phyloP scores from a whole-genome alignment of 2,329 filamentous ascomycete genomes.

The Zymoseptoria pseudotritici region DNA sequence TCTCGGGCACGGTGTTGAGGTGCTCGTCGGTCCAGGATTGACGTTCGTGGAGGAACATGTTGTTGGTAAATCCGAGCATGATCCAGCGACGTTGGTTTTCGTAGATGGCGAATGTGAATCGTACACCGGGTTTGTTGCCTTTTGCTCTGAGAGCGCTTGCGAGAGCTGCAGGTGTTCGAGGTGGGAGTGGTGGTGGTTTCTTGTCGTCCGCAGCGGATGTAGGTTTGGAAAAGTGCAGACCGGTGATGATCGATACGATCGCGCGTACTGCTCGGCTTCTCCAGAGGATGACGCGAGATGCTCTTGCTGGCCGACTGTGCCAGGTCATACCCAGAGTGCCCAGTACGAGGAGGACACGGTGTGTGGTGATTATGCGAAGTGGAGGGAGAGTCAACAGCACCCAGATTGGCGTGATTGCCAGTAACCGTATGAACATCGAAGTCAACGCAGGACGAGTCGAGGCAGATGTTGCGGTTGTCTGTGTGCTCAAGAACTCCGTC shows the following conservation, averaged over 20 bases:
- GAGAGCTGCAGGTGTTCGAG: slow-evolving; percentile 12
- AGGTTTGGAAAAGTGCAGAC: slow-evolving; percentile 60
- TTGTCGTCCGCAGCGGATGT: slow-evolving; percentile 29
- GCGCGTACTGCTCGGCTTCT: slow-evolving; percentile 68
- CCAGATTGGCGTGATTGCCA: slow-evolving; percentile 86
- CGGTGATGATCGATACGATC: slow-evolving; percentile 66
- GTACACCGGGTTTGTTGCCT: slow-evolving; percentile 59
- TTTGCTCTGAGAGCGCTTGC: slow-evolving; percentile 34
- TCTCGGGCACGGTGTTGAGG: slow-evolving; percentile 68
- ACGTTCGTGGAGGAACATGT: slow-evolving; percentile 82
- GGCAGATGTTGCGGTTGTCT: slow-evolving; percentile 81
- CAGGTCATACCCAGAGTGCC: slow-evolving; percentile 84
- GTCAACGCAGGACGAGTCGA: slow-evolving; percentile 87
- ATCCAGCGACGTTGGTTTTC: slow-evolving; percentile 96
- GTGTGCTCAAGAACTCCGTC: slow-evolving; percentile 80
- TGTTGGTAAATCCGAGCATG: slow-evolving; percentile 89
- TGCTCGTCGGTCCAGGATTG: slow-evolving; percentile 94
- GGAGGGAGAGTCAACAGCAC: slow-evolving; percentile 74
- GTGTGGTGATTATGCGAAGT: slow-evolving; percentile 75
- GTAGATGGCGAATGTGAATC: slow-evolving; percentile 93
- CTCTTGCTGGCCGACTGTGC: slow-evolving; percentile 80
- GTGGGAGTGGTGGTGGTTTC: slow-evolving; percentile 12
- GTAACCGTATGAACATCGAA: slow-evolving; percentile 77
- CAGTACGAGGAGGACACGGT: slow-evolving; percentile 72
- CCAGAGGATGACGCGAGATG: slow-evolving; percentile 84